Percentiles rank a stretch among this genome's conserved stretches.
Evolutionary conservation across 2,329 filamentous ascomycete genomes (phyloP).

Genomic region (Scedosporium apiospermum): DNA sequence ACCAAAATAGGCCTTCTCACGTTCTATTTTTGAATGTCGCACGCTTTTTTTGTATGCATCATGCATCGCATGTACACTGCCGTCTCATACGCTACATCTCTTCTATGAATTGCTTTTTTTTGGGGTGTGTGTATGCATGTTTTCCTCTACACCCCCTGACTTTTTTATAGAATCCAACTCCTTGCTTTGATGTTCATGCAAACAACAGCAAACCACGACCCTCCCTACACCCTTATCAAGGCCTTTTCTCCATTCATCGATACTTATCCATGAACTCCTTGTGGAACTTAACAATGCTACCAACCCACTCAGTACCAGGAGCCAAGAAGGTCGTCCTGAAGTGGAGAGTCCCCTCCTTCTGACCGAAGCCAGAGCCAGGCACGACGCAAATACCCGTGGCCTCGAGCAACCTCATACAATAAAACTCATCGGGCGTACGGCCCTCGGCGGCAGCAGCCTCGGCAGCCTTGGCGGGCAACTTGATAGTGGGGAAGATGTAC

Average conservation of each 20-base stretch:
- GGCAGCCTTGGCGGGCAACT: constrained; percentile 63
- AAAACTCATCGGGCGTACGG: constrained; percentile 81
- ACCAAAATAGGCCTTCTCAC: no score
- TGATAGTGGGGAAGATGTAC: constrained; percentile 98
- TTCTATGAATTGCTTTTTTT: neutral
- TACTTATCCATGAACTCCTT: constrained; percentile 82
- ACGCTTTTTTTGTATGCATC: neutral
- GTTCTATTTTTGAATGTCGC: no score
- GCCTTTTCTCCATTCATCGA: constrained; percentile 23
- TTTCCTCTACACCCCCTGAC: neutral
- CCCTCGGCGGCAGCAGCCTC: constrained; percentile 66
- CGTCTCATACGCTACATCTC: neutral
- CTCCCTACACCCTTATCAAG: no score
- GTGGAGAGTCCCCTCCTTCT: constrained; percentile 83
- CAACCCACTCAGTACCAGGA: constrained; percentile 91
- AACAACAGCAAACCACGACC: neutral
- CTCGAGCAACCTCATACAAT: constrained; percentile 83
- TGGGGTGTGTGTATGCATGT: neutral
- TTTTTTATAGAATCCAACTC: neutral
- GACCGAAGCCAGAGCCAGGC: constrained; percentile 85
- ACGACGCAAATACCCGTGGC: constrained; percentile 93
- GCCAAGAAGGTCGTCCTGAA: constrained; percentile 96
- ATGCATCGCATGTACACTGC: neutral
- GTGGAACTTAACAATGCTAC: constrained; percentile 82
- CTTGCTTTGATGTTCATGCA: neutral